Conservation (phyloP, 1,284 basidiomycete species). For the Sparassis latifolia region DNA sequence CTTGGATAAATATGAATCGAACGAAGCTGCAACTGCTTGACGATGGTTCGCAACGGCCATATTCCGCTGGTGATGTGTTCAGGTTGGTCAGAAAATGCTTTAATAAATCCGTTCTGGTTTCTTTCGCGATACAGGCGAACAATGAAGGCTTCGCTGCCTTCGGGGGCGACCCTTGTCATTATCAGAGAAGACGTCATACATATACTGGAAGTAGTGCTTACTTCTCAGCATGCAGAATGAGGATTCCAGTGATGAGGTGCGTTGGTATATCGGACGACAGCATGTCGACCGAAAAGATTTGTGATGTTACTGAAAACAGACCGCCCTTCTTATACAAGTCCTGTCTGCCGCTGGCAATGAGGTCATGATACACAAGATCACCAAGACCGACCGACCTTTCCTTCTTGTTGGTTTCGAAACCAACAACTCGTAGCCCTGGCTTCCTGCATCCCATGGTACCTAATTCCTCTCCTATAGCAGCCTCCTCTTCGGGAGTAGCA, state of each 20-base stretch:
- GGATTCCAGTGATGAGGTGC: conserved; percentile 83
- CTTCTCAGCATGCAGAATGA: conserved; percentile 93
- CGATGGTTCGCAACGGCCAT: conserved; percentile 85
- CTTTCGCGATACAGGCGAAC: conserved; percentile 83
- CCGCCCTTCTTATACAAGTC: conserved; percentile 84
- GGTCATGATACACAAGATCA: not conserved
- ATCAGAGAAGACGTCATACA: not conserved
- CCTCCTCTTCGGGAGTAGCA: conserved; percentile 83
- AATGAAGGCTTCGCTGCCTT: conserved; percentile 87
- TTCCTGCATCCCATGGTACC: conserved; percentile 87
- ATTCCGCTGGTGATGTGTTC: conserved; percentile 91
- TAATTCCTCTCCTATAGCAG: conserved; percentile 88
- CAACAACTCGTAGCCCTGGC: conserved; percentile 80
- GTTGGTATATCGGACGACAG: conserved; percentile 83
- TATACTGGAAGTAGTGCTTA: conserved; percentile 25
- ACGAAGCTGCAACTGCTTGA: conserved; percentile 88
- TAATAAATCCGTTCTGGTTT: conserved; percentile 87
- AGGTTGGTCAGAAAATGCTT: conserved; percentile 95
- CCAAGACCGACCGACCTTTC: conserved; percentile 54
- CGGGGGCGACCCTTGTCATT: conserved; percentile 65
- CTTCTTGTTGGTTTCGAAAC: conserved; percentile 78
- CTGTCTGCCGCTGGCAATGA: conserved; percentile 47
- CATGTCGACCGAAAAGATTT: conserved; percentile 95
- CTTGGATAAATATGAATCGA: conserved; percentile 90
- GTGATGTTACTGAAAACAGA: conserved; percentile 87